A percentile compares a stretch with the other conserved stretches of the same genome.
phyloP scores from a whole-genome alignment of 306 rosid species.

The Lupinus albus region DNA sequence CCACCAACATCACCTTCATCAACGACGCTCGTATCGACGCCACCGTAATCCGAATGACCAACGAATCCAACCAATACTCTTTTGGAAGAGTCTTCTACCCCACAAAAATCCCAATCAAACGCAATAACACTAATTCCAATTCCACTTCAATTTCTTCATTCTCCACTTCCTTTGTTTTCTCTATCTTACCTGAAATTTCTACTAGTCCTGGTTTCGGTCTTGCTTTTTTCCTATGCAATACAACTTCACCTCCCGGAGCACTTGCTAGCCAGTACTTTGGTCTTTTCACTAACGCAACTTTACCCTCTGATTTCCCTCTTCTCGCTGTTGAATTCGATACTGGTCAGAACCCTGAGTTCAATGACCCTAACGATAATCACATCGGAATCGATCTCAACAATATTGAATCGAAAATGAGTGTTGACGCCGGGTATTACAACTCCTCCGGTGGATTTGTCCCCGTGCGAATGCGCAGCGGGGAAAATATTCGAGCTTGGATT shows the following conservation, averaged over 20 bases:
- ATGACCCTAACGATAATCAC: constrained; percentile 72
- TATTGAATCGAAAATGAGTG: constrained; percentile 1
- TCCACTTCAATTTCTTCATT: constrained; percentile 56
- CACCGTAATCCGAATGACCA: constrained; percentile 70
- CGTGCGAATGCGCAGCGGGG: constrained; percentile 62
- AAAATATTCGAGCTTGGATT: constrained; percentile 77
- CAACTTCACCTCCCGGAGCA: constrained; percentile 71
- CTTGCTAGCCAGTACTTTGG: constrained; percentile 87
- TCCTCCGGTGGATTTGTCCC: constrained; percentile 60
- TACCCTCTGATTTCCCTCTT: constrained; percentile 53
- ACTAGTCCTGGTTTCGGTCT: constrained; percentile 85
- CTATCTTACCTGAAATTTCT: constrained; percentile 59
- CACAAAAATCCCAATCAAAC: constrained; percentile 32
- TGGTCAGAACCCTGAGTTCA: constrained; percentile 79
- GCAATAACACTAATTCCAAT: constrained; percentile 35
- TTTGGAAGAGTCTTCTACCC: constrained; percentile 69
- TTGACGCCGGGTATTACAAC: constrained; percentile 63
- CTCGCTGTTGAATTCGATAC: constrained; percentile 85
- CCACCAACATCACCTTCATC: constrained; percentile 60
- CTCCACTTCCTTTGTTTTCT: constrained; percentile 85
- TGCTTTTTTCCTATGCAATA: constrained; percentile 70
- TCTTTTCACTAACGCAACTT: constrained; percentile 63
- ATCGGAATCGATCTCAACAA: constrained; percentile 78
- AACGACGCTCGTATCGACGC: constrained; percentile 64
- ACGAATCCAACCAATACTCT: constrained; percentile 65